Evolutionary conservation across 768 basidiomycete genomes (phyloP).

Genomic region (Mycena pura): DNA sequence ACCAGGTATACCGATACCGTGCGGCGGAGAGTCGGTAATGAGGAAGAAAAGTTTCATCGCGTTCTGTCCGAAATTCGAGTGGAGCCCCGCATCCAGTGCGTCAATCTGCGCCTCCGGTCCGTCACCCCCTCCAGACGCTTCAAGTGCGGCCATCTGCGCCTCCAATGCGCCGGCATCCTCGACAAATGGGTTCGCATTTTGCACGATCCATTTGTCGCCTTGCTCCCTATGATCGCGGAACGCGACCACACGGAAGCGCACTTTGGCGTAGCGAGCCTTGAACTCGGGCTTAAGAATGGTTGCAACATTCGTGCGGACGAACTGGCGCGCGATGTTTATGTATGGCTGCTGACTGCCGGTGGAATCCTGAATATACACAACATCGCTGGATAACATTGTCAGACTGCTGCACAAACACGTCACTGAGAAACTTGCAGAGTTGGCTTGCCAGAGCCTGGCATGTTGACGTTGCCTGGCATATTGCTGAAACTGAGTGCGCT

Average conservation of each 20-base stretch:
- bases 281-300: constrained; percentile 44
- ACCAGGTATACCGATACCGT: constrained; percentile 43
- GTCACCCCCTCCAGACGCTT: constrained; percentile 48
- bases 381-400: constrained; percentile 34
- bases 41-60: constrained; percentile 54
- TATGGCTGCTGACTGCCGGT: constrained; percentile 48
- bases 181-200: constrained; percentile 47
- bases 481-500: constrained; percentile 2
- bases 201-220: constrained; percentile 53
- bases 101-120: constrained; percentile 61
- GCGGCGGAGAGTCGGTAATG: constrained; percentile 59
- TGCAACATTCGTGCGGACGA: neutral
- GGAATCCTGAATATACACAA: constrained; percentile 53
- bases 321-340: constrained; percentile 26
- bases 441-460: neutral
- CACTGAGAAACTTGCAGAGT: neutral
- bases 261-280: constrained; percentile 49
- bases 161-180: constrained; percentile 44
- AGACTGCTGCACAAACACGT: constrained; percentile 1
- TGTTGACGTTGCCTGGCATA: constrained; percentile 2
- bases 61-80: constrained; percentile 50
- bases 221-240: constrained; percentile 59
- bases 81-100: constrained; percentile 49
- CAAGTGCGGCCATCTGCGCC: constrained; percentile 43
- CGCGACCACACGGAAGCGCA: constrained; percentile 53